A percentile compares a stretch with the other conserved stretches of the same genome.
Conservation (phyloP, 225 moss, liverwort and hornwort species). For the Sphagnum tenellum region DNA sequence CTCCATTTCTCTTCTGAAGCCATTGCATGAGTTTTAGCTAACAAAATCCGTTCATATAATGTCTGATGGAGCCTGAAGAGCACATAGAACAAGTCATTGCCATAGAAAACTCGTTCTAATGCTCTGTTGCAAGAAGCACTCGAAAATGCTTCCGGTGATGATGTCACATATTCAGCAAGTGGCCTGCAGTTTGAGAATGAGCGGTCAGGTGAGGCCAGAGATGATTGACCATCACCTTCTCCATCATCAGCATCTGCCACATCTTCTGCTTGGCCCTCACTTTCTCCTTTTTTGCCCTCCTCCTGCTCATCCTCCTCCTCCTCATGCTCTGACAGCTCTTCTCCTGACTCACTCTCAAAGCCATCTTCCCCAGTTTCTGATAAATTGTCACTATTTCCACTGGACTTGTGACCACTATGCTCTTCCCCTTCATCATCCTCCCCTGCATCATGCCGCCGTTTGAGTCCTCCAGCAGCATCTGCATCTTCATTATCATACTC, state of each 20-base stretch:
- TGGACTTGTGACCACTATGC: slow-evolving; percentile 46
- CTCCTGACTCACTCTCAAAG: slow-evolving; percentile 57
- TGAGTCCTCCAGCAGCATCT: slow-evolving; percentile 22
- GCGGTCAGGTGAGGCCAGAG: slow-evolving; percentile 26
- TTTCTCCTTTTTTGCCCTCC: slow-evolving; percentile 34
- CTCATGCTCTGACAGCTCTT: slow-evolving; percentile 44
- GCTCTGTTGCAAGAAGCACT: slow-evolving; percentile 10
- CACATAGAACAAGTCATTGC: slow-evolving; percentile 42
- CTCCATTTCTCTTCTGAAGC: slow-evolving; percentile 54
- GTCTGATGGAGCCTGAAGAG: slow-evolving; percentile 41
- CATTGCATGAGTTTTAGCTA: slow-evolving; percentile 41
- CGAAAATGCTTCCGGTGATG: slow-evolving; percentile 10
- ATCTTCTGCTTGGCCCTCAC: slow-evolving; percentile 47
- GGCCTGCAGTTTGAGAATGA: slow-evolving; percentile 31
- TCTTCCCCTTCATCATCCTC: slow-evolving; percentile 84
- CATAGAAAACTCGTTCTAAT: slow-evolving; percentile 20
- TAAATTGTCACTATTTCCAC: slow-evolving; percentile 68
- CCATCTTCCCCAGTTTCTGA: slow-evolving; percentile 76
- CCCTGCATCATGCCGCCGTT: slow-evolving; percentile 47
- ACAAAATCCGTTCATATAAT: slow-evolving; percentile 38
- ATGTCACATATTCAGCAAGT: slow-evolving; percentile 25
- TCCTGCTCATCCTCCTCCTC: slow-evolving; percentile 56
- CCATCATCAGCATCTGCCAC: slow-evolving; percentile 32
- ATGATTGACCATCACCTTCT: slow-evolving; percentile 30
- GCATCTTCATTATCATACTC: slow-evolving; percentile 31